A percentile compares a stretch with the other conserved stretches of the same genome.
phyloP scores from a whole-genome alignment of 331 rosid species.

The Phaseolus coccineus region DNA sequence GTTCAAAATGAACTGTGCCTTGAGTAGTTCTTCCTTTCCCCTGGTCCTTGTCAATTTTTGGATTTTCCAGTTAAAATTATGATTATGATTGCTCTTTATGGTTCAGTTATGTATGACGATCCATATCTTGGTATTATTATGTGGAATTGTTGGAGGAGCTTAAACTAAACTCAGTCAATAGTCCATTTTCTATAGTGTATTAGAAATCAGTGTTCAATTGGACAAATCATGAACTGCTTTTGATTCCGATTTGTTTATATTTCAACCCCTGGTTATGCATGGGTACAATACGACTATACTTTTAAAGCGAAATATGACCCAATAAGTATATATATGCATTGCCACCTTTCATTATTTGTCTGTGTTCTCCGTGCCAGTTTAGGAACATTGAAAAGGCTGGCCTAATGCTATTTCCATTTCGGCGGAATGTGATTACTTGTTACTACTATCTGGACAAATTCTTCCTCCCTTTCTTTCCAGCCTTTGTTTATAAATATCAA shows the following conservation, averaged over 20 bases:
- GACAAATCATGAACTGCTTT: not conserved
- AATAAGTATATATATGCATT: not conserved
- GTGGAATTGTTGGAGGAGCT: not conserved
- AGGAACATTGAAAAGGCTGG: not conserved
- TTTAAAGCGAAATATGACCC: too few species aligned
- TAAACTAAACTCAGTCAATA: not conserved
- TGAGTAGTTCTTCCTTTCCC: not conserved
- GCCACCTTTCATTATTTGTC: constrained; percentile 10
- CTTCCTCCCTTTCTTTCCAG: too few species aligned
- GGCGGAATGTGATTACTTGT: not conserved
- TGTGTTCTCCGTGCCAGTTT: constrained; percentile 4
- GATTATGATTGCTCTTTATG: not conserved
- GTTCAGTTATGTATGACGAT: not conserved
- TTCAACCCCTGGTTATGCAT: not conserved
- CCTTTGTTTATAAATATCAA: too few species aligned
- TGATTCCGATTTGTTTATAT: not conserved
- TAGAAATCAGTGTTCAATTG: constrained; percentile 5
- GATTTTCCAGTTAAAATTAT: not conserved
- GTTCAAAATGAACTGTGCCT: not conserved
- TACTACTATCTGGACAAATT: too few species aligned
- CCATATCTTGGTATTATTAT: not conserved
- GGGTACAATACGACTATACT: too few species aligned
- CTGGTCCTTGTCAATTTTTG: not conserved
- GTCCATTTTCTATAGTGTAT: not conserved
- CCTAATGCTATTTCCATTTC: not conserved